These are phyloP conservation scores for Endocalyx cinctus DNA, from an alignment of 2,329 filamentous ascomycete species.

Conservation along the genomic window DNA sequence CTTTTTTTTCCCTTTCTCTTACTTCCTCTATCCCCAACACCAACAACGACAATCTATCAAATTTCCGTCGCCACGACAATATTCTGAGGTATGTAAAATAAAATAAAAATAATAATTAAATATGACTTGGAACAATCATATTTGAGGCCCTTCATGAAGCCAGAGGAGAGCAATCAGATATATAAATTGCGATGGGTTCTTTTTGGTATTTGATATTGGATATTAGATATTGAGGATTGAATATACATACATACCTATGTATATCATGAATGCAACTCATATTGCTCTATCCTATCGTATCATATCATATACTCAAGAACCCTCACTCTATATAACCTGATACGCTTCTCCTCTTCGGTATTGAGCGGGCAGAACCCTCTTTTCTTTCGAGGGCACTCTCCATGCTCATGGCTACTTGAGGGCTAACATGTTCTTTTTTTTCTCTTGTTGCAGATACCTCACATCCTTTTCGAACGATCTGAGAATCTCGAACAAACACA, in stretches of 20 bases:
- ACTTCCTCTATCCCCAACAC: too few species aligned
- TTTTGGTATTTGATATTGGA: too few species aligned
- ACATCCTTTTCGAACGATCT: slow-evolving; percentile 56
- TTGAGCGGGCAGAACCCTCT: slow-evolving; percentile 68
- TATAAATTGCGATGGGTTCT: too few species aligned
- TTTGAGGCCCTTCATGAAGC: slow-evolving; percentile 43
- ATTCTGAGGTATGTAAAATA: slow-evolving; percentile 42
- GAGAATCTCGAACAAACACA: slow-evolving; percentile 65
- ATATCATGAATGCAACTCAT: too few species aligned
- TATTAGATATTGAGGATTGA: too few species aligned
- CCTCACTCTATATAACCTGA: too few species aligned
- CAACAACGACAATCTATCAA: slow-evolving; percentile 8
- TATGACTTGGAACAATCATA: slow-evolving; percentile 25
- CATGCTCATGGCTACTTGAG: slow-evolving; percentile 58
- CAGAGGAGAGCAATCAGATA: slow-evolving; percentile 58
- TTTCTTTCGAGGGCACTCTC: slow-evolving; percentile 60
- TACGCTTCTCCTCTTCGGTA: slow-evolving; percentile 61
- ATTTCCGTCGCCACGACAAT: slow-evolving; percentile 10
- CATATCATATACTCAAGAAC: too few species aligned
- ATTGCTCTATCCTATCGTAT: too few species aligned
- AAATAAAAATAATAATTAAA: slow-evolving; percentile 23
- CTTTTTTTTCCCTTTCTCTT: too few species aligned
- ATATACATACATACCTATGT: too few species aligned
- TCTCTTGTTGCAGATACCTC: slow-evolving; percentile 56
- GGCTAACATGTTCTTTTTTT: slow-evolving; percentile 50